Evolutionary conservation across 176 grass and related monocot species (phyloP).

Genomic region (Dactylis glomerata): DNA sequence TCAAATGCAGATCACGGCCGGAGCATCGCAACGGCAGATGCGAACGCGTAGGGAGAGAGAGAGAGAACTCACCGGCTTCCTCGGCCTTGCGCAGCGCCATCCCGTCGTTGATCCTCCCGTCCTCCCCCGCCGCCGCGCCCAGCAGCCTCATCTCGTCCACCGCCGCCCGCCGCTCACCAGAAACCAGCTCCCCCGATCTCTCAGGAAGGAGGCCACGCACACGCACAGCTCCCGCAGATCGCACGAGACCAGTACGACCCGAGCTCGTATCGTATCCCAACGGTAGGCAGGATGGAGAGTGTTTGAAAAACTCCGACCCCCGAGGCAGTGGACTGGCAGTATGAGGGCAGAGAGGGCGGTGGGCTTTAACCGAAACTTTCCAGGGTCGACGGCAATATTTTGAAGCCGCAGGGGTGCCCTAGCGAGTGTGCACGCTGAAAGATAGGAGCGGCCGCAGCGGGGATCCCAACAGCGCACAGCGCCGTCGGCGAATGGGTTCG

Average conservation of each 20-base stretch:
- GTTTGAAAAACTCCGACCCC: conserved; percentile 37
- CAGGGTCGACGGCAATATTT: conserved; percentile 6
- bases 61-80: conserved; percentile 58
- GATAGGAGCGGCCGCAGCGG: conserved; percentile 22
- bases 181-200: not conserved
- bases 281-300: conserved; percentile 22
- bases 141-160: conserved; percentile 9
- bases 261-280: not conserved
- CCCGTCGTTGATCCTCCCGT: conserved; percentile 51
- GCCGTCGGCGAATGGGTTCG: not conserved
- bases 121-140: conserved; percentile 16
- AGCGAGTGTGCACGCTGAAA: conserved; percentile 14
- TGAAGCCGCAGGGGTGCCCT: not conserved
- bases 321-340: conserved; percentile 1
- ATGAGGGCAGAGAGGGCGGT: not conserved
- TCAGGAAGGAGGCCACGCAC: not conserved
- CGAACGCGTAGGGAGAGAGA: not conserved
- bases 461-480: not conserved
- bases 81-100: conserved; percentile 79
- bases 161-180: not conserved
- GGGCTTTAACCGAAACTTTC: conserved; percentile 24
- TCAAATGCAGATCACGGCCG: not conserved
- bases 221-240: not conserved
- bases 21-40: no score
- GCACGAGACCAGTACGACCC: not conserved